Conservation (phyloP, 768 basidiomycete genomes). For the Naematelia aurantialba region DNA sequence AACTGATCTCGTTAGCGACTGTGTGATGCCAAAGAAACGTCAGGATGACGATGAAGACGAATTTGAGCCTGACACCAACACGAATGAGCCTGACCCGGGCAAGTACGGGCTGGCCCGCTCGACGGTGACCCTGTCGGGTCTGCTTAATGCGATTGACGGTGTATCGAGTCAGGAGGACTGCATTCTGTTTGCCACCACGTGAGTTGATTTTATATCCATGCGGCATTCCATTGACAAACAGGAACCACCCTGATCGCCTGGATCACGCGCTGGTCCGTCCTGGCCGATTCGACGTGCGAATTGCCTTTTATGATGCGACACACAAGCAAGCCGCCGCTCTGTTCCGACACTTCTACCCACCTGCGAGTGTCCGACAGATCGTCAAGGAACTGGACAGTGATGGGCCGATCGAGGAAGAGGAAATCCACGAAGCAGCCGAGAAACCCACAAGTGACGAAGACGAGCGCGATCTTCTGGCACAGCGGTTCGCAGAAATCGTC, state of each 20-base stretch:
- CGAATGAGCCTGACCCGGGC: not conserved
- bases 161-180: conserved; percentile 62
- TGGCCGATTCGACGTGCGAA: conserved; percentile 80
- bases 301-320: conserved; percentile 76
- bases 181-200: conserved; percentile 72
- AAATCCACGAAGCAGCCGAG: not conserved
- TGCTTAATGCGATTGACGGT: conserved; percentile 39
- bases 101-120: conserved; percentile 19
- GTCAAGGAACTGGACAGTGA: not conserved
- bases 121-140: conserved; percentile 41
- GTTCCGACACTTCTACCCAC: conserved; percentile 45
- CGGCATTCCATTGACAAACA: conserved; percentile 35
- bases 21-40: conserved; percentile 19
- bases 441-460: not conserved
- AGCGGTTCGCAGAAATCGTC: conserved; percentile 7
- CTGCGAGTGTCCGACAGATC: not conserved
- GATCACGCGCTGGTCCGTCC: conserved; percentile 89
- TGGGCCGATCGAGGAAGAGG: no score
- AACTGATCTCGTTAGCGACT: conserved; percentile 18
- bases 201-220: conserved; percentile 53
- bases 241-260: conserved; percentile 81
- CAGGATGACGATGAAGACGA: not conserved
- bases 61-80: not conserved
- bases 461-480: conserved; percentile 4
- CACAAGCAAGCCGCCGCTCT: conserved; percentile 56